A percentile compares a stretch with the other conserved stretches of the same genome.
These are phyloP conservation scores for Malassezia yamatoensis DNA, from an alignment of 1,284 basidiomycete genomes.

Conservation along the genomic window DNA sequence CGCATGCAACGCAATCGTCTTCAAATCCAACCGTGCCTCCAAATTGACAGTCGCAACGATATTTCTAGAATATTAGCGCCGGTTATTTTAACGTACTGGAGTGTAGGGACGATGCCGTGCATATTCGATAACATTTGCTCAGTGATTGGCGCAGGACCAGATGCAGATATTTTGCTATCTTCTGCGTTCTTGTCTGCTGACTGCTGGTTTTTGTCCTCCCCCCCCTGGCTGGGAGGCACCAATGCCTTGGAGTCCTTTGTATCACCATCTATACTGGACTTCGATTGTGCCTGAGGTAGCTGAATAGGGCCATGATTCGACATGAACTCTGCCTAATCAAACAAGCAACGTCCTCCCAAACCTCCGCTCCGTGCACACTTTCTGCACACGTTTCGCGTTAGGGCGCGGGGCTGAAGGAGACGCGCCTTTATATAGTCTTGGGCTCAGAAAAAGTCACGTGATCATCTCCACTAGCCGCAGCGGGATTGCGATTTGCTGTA, in stretches of 20 bases:
- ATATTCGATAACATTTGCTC: constrained; percentile 41
- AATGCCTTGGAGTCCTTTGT: constrained; percentile 9
- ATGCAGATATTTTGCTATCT: constrained; percentile 9
- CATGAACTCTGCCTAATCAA: neutral
- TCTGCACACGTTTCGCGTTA: neutral
- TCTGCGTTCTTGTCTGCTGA: constrained; percentile 9
- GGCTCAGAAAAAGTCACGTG: constrained; percentile 11
- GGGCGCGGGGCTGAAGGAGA: neutral
- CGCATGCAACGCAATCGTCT: constrained; percentile 96
- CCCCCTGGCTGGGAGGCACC: constrained; percentile 3
- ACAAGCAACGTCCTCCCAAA: neutral
- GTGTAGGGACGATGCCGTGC: constrained; percentile 49
- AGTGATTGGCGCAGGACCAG: constrained; percentile 13
- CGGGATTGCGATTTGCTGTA: neutral
- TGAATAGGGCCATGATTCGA: constrained; percentile 11
- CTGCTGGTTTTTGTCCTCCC: neutral
- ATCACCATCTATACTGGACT: neutral
- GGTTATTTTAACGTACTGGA: constrained; percentile 45
- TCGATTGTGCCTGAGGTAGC: constrained; percentile 17
- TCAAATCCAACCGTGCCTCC: constrained; percentile 89
- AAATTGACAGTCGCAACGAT: constrained; percentile 99
- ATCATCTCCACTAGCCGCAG: neutral
- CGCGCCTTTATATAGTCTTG: constrained; percentile 16
- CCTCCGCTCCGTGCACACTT: neutral
- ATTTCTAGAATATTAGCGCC: constrained; percentile 54